Conservation (phyloP, 1,284 basidiomycete genomes). For the Acaromyces ingoldii region DNA sequence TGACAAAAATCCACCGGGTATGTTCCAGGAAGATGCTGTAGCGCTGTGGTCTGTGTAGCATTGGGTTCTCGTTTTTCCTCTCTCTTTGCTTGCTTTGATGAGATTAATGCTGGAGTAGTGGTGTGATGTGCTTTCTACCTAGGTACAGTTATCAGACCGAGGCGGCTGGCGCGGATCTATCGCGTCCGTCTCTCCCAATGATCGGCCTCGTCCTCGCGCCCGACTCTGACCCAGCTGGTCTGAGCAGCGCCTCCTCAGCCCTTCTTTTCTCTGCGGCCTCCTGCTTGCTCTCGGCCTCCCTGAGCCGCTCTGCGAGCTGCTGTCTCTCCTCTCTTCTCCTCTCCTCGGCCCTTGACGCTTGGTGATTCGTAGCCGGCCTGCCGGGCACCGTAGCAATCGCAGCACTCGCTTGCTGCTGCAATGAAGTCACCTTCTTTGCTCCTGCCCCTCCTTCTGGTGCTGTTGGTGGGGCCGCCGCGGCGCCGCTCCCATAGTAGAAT, state of each 20-base stretch:
- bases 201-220: neutral
- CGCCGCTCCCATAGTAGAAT: constrained; percentile 27
- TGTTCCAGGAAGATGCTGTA: no score
- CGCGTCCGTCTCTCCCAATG: constrained; percentile 3
- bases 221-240: neutral
- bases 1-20: no score
- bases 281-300: constrained; percentile 8
- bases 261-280: neutral
- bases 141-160: no score
- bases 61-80: no score
- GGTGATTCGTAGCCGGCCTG: constrained; percentile 7
- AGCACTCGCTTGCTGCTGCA: no score
- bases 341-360: constrained; percentile 6
- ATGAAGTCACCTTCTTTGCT: no score
- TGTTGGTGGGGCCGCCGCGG: neutral
- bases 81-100: no score
- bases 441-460: neutral
- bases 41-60: no score
- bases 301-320: neutral
- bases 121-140: no score
- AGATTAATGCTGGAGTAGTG: no score
- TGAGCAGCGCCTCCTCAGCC: constrained; percentile 1
- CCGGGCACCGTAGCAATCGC: constrained; percentile 9
- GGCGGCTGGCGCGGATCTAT: neutral
- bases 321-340: constrained; percentile 5